Base-by-base conservation (phyloP, 2,329 filamentous ascomycete species). In the Tolypocladium tundrense region DNA sequence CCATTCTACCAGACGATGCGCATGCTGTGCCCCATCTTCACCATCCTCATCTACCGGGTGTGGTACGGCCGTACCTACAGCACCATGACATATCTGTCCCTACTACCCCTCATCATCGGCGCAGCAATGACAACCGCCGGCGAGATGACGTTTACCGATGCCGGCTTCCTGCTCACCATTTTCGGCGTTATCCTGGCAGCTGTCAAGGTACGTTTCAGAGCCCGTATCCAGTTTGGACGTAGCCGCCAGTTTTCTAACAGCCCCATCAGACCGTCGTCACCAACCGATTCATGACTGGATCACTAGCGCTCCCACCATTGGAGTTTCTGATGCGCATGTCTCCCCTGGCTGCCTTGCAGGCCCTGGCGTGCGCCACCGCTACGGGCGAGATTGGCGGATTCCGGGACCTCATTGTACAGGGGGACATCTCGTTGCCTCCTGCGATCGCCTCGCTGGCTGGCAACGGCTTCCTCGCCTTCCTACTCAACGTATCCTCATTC, bases 1-100 rank as follows among this genome's bases (percentile, higher is more conserved):
- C 80, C 84, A 2, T 86, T 86, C 69, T 84, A 86, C 69, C 83
- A 86, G 68, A 82, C 84, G 59, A 79, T 86, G 69, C 79, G 83
- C 61, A 84, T 83, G 60, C 81, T 82, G 24, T 81, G 78, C 60
- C 83, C 84, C 35, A 77, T 85, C 64, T 83, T 85, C 67, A 84
- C 83, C 56, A 80, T 85, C 58, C 68, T 83, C 61, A 83, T 86
- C 67, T 85, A 83, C 73, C 79, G 80, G 55, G 65, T 81, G 55
- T 77, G 77, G 66, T 85, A 81, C 67, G 69, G 73, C 60, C 79
- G 81, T 57, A 77, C 75, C 21, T 86, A 85, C 69, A 76, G 79
- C 59, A 74, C 66, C 39, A 72, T 77, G 62, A 85, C 83, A 16
- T 86, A 86, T 67, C 67, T 84, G 33, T 82, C 83, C 19, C 77